Evolutionary conservation across 495 filamentous ascomycete genomes (phyloP), one percentile per base, ranked within the genome.

Genomic region (Penicillium diatomitis): DNA sequence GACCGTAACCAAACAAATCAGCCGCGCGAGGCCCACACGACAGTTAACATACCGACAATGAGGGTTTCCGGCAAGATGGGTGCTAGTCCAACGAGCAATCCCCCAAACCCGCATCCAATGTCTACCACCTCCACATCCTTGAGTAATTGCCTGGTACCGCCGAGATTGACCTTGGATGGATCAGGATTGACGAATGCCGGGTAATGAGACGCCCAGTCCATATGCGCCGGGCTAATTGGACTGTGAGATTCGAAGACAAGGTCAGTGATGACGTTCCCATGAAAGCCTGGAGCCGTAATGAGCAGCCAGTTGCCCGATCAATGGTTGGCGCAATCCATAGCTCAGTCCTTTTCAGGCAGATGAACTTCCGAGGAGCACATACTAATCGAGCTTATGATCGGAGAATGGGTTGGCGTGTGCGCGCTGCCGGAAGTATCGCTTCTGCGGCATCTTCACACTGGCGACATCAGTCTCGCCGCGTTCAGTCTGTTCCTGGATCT

Each of bases 371-470:
- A 20, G 6, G 35, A 8, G 43, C 5, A 70, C 78, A 61, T 78
- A 96, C 92, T 98, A 97, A 50, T 71, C 75, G 61, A 98, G 74
- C 9, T 77, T 64, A 68, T 97, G 92, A 60, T 98, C 92, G 0
- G 90, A 95, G 68, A 98, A 97, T 7, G 89, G 88, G 73, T 98
- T 98, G 41, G 92, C 94, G 68, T 98, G 92, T 31, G 92, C 92
- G 60, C 92, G 79, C 66, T 98, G 92, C 42, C 92, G 80, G 67
- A 95, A 98, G 73, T 90, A 95, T 69, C 84, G 91, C 73, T 96
- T 96, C 71, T 84, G 80, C 29, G 90, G 90, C 58, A 96, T 73
- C 61, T 78, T 70, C 41, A 72, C 57, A 34, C 56, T 56, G 43
- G 50, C 53, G 12, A 37, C 7, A n/a, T 52, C 46, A 47, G 39